Conservation (phyloP, 495 filamentous ascomycete genomes). For the Hyphodiscus hymeniophilus region DNA sequence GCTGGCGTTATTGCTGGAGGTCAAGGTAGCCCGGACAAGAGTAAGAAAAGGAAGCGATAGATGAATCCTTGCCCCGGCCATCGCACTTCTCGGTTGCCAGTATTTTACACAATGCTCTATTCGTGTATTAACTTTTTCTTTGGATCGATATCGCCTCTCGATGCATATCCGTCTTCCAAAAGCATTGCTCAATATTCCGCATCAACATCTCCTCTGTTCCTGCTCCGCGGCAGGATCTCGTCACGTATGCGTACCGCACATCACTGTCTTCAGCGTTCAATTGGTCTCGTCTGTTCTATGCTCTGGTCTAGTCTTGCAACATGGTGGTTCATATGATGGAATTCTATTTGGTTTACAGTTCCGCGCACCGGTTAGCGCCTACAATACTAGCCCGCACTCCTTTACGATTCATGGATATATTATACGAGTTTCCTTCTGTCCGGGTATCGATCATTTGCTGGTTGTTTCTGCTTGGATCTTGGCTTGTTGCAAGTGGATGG, state of each 20-base stretch:
- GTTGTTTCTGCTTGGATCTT: neutral
- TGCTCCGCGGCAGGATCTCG: neutral
- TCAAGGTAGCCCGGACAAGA: slow-evolving; percentile 44
- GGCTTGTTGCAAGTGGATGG: neutral
- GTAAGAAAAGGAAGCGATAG: slow-evolving; percentile 67
- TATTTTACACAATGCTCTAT: slow-evolving; percentile 3
- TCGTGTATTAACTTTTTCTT: slow-evolving; percentile 9
- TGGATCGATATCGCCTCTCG: slow-evolving; percentile 12
- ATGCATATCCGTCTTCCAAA: slow-evolving; percentile 4
- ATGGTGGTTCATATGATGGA: slow-evolving; percentile 6
- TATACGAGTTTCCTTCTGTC: slow-evolving; percentile 21
- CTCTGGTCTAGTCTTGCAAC: neutral
- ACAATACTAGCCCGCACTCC: slow-evolving; percentile 5
- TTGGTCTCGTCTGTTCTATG: neutral
- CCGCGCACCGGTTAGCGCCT: neutral
- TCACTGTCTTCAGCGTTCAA: neutral
- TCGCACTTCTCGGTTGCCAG: neutral
- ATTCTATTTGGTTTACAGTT: slow-evolving; percentile 9
- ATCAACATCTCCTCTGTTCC: neutral
- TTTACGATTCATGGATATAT: slow-evolving; percentile 22
- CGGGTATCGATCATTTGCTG: neutral
- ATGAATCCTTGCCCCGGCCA: neutral
- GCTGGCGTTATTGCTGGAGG: slow-evolving; percentile 28
- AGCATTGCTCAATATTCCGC: neutral
- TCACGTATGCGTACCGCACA: neutral